These are phyloP conservation scores for Cucurbita moschata DNA, from an alignment of 306 rosid species.

Conservation along the genomic window DNA sequence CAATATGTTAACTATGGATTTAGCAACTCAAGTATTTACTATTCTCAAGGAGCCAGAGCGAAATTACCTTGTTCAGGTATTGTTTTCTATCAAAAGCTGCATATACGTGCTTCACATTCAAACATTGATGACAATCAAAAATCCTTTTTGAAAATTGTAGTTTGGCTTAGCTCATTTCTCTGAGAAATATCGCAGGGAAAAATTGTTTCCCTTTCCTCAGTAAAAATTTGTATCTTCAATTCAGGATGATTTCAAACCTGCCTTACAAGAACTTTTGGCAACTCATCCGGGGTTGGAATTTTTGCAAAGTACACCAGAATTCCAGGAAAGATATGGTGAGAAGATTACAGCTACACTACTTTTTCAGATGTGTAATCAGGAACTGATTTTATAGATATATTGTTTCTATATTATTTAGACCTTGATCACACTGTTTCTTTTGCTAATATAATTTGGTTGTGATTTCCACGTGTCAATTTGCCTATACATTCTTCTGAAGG, in stretches of 20 bases:
- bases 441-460: not conserved
- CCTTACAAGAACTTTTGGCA: slow-evolving; percentile 43
- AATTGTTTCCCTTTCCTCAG: not conserved
- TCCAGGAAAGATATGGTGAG: slow-evolving; percentile 74
- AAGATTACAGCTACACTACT: not conserved
- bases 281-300: slow-evolving; percentile 66
- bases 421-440: not conserved
- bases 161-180: not conserved
- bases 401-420: not conserved
- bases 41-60: slow-evolving; percentile 43
- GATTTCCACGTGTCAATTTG: not conserved
- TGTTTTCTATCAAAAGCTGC: slow-evolving; percentile 14
- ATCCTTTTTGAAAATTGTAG: not conserved
- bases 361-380: not conserved
- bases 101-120: not conserved
- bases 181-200: not conserved
- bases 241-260: slow-evolving; percentile 65
- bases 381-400: not conserved
- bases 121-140: not conserved
- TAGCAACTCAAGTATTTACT: slow-evolving; percentile 41
- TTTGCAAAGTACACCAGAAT: slow-evolving; percentile 58
- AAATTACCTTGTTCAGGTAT: slow-evolving; percentile 51
- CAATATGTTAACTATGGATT: slow-evolving; percentile 47
- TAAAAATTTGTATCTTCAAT: slow-evolving; percentile 4
- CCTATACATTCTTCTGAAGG: not conserved